Conservation (phyloP, 225 moss, liverwort and hornwort species). For the Thuidium tamariscinum region DNA sequence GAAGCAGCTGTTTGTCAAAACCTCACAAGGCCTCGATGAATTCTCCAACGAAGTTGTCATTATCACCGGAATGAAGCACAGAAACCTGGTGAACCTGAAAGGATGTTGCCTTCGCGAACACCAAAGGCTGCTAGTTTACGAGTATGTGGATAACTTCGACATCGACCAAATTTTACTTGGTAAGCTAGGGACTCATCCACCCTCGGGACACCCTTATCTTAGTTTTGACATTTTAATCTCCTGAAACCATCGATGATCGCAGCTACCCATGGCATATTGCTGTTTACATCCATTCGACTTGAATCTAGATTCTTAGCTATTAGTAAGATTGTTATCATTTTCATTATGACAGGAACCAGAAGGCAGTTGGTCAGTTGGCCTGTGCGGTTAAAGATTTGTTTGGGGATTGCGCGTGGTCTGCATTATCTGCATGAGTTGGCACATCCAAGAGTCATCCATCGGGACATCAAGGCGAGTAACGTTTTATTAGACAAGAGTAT, state of each 20-base stretch:
- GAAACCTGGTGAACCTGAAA: not conserved
- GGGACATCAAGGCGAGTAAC: not conserved
- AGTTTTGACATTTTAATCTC: no score
- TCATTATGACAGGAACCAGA: not conserved
- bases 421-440: not conserved
- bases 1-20: not conserved
- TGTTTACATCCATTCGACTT: not conserved
- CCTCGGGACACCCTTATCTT: no score
- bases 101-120: not conserved
- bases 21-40: not conserved
- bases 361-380: not conserved
- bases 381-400: not conserved
- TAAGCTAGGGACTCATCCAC: fast-evolving
- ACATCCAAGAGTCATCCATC: not conserved
- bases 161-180: not conserved
- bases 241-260: no score
- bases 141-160: not conserved
- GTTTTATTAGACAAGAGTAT: not conserved
- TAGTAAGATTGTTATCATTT: not conserved
- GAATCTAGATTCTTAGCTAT: not conserved
- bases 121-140: not conserved
- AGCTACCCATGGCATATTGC: no score
- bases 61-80: not conserved
- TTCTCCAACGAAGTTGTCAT: not conserved
- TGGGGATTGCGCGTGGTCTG: not conserved